A percentile compares a stretch with the other conserved stretches of the same genome.
Evolutionary conservation across 176 grass and related monocot genomes (phyloP).

Genomic region (Stipa capillata): DNA sequence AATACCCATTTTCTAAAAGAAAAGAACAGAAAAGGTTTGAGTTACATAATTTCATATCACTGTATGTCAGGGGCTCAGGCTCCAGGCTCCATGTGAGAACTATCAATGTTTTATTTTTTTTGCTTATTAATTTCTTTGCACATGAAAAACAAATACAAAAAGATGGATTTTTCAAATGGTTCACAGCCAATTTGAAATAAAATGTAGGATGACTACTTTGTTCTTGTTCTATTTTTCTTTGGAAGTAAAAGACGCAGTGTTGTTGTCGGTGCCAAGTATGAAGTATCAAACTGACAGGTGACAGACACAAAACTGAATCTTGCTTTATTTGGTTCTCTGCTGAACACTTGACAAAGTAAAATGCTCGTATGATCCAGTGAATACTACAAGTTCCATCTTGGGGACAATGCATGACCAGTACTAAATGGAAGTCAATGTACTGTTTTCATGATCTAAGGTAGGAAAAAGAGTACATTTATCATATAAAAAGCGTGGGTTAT

Average conservation of each 20-base stretch:
- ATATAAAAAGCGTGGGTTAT: not conserved
- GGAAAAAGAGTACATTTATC: not conserved
- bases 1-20: not conserved
- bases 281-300: not conserved
- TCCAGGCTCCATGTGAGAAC: not conserved
- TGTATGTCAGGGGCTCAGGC: not conserved
- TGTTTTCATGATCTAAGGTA: not conserved
- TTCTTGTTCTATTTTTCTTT: not conserved
- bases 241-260: not conserved
- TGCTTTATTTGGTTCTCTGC: not conserved
- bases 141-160: not conserved
- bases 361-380: constrained; percentile 12
- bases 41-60: not conserved
- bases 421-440: constrained; percentile 23
- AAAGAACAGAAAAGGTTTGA: not conserved
- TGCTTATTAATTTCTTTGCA: not conserved
- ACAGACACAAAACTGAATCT: constrained; percentile 6
- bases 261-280: constrained; percentile 1
- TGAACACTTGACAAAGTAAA: constrained; percentile 8
- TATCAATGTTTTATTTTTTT: not conserved
- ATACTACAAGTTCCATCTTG: constrained; percentile 14
- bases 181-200: not conserved
- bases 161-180: not conserved
- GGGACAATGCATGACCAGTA: constrained; percentile 4
- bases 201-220: not conserved